Conservation (phyloP, 768 basidiomycete genomes). For the Agrocybe pediades region DNA sequence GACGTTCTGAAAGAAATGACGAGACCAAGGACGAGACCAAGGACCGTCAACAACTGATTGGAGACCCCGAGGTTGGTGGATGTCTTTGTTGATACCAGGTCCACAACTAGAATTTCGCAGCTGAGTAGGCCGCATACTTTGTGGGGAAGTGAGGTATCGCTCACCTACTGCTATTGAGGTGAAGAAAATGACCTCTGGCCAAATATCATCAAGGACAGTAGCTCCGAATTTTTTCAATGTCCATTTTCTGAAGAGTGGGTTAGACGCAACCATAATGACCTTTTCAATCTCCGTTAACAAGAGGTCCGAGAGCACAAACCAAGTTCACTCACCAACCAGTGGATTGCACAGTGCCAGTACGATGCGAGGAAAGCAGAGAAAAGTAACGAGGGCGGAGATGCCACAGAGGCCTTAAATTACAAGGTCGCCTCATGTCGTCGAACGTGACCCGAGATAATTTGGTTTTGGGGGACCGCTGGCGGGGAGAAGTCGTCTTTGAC, state of each 20-base stretch:
- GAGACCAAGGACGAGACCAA: constrained; percentile 74
- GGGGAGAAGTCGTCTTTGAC: too few species aligned
- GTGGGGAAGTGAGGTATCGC: constrained; percentile 3
- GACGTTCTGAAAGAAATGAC: constrained; percentile 76
- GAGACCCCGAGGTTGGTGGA: constrained; percentile 49
- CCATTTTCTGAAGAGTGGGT: constrained; percentile 50
- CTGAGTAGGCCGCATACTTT: not conserved
- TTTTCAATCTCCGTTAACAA: too few species aligned
- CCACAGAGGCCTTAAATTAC: too few species aligned
- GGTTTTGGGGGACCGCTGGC: too few species aligned
- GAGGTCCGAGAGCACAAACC: too few species aligned
- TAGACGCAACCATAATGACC: constrained; percentile 20
- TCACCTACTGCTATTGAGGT: constrained; percentile 54
- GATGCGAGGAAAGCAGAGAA: too few species aligned
- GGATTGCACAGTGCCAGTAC: too few species aligned
- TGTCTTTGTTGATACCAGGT: constrained; percentile 52
- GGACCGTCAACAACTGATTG: constrained; percentile 61
- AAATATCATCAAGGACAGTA: constrained; percentile 64
- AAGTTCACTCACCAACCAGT: too few species aligned
- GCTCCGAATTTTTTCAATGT: constrained; percentile 53
- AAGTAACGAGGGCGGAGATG: not conserved
- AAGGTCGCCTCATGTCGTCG: constrained; percentile 5
- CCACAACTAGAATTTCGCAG: constrained; percentile 48
- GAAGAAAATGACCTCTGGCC: constrained; percentile 65
- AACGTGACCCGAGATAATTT: too few species aligned